Conservation (phyloP, 2,329 filamentous ascomycete genomes). For the Fusarium papillatum region DNA sequence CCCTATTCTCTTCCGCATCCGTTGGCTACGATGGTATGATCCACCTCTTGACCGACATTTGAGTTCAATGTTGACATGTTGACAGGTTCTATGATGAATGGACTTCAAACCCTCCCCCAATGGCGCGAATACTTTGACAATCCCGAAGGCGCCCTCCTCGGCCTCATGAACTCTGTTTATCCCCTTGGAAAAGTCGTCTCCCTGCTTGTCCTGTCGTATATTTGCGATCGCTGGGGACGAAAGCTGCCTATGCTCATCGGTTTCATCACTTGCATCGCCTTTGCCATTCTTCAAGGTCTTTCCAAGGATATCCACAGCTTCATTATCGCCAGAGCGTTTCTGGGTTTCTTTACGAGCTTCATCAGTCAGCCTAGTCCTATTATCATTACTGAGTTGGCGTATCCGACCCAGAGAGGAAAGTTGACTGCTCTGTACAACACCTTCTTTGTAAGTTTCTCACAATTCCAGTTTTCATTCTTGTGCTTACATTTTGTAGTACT, state of each 20-base stretch:
- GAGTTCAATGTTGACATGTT: background rate
- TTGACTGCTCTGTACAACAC: background rate
- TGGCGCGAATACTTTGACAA: conserved; percentile 56
- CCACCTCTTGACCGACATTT: background rate
- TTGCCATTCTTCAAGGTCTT: background rate
- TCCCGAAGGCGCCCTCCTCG: conserved; percentile 49
- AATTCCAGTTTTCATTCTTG: background rate
- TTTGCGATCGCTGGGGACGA: conserved; percentile 55
- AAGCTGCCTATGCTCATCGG: conserved; percentile 52
- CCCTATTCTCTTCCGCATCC: background rate
- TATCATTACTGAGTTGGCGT: background rate
- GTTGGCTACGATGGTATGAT: background rate
- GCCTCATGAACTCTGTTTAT: conserved; percentile 51
- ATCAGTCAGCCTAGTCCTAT: background rate
- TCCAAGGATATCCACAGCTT: background rate
- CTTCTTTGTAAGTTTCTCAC: background rate
- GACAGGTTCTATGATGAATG: conserved; percentile 57
- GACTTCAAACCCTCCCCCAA: conserved; percentile 53
- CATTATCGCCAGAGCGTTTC: background rate
- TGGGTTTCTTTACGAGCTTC: conserved; percentile 1
- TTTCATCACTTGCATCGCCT: conserved; percentile 2
- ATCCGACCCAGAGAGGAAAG: background rate
- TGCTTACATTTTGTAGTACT: conserved; percentile 20
- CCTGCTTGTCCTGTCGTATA: conserved; percentile 48
- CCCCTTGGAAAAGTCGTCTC: conserved; percentile 54